These are phyloP conservation scores for Candida odintsovae DNA, from an alignment of 805 yeast genomes.

Conservation along the genomic window DNA sequence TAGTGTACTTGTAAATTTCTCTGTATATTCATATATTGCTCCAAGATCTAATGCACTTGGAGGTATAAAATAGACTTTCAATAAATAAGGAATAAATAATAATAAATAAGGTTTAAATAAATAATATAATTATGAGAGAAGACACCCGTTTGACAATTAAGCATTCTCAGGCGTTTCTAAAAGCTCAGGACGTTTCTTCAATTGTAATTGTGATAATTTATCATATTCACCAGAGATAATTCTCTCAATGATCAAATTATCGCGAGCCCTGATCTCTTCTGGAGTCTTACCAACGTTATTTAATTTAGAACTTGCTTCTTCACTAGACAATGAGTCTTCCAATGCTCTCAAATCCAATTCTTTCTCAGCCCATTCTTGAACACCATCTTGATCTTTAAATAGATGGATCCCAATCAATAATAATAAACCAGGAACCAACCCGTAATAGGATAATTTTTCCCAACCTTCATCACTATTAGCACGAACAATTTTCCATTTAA, in stretches of 20 bases:
- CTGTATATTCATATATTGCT: background rate
- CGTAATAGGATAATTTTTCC: constrained; percentile 69
- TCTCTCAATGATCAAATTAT: constrained; percentile 73
- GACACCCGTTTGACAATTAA: too few species aligned
- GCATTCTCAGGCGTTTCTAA: background rate
- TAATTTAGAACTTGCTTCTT: constrained; percentile 41
- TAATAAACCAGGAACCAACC: constrained; percentile 65
- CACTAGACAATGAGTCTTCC: constrained; percentile 52
- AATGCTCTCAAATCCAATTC: constrained; percentile 73
- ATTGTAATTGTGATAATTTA: constrained; percentile 52
- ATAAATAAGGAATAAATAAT: constrained; percentile 1
- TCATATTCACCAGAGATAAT: constrained; percentile 83
- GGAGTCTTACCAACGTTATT: constrained; percentile 34
- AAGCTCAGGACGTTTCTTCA: constrained; percentile 25
- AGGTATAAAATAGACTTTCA: background rate
- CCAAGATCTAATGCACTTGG: background rate
- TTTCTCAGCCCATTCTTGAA: constrained; percentile 76
- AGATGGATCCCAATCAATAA: constrained; percentile 46
- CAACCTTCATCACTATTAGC: constrained; percentile 79
- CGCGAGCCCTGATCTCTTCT: constrained; percentile 60
- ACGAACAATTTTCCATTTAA: constrained; percentile 73
- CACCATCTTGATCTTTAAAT: constrained; percentile 45
- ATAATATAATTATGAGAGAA: constrained; percentile 1
- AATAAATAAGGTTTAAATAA: background rate
- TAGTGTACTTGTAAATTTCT: background rate